Base-by-base conservation (phyloP, 2,329 filamentous ascomycete genomes). In the Tolypocladium capitatum region DNA sequence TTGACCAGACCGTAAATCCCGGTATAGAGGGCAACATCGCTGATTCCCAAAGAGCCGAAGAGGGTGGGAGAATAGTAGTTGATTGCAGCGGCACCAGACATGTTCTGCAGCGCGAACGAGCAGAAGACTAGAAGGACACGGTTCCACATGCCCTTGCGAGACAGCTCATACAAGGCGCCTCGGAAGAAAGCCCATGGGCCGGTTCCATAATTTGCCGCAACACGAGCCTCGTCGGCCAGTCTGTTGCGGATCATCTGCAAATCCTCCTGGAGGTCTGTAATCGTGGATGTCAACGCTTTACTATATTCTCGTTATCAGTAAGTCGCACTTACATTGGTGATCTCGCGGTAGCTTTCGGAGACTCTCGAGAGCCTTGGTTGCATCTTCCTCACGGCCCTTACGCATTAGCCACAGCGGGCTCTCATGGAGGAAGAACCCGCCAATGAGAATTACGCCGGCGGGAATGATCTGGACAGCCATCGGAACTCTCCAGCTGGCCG, bases 391-490 rank as follows among this genome's bases (percentile, higher is more conserved):
- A 1, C 58, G 56, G 11, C 56, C 58, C 46, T 62, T 60, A 3
- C 64, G 56, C 48, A 67, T 63, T 33, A 67, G 55, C 62, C 63
- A 68, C 46, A 66, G 61, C 3, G 66, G 66, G n/a, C 62, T 66
- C 54, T 69, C 66, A n/a, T 67, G 65, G 5, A 70, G 56, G 47
- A 73, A 65, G 46, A 69, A 70, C 0, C 68, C 71, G 1, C 73
- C 66, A 6, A 63, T 24, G 49, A 75, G 62, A 24, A 75, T 60
- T 3, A 69, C 52, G 5, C 65, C 62, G 0, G 69, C 64, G 6
- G 73, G 72, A 3, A 73, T 58, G 16, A 76, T 64, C 52, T 70
- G 68, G 0, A 69, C 55, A 0, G 67, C 72, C 57, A 75, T 69
- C 7, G 73, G 73, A 35, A 75, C 67, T 7, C 70, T 62, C 72